A percentile compares a stretch with the other conserved stretches of the same genome.
phyloP scores from a whole-genome alignment of 352 stramenopile species.

The Pythium myriotylum region DNA sequence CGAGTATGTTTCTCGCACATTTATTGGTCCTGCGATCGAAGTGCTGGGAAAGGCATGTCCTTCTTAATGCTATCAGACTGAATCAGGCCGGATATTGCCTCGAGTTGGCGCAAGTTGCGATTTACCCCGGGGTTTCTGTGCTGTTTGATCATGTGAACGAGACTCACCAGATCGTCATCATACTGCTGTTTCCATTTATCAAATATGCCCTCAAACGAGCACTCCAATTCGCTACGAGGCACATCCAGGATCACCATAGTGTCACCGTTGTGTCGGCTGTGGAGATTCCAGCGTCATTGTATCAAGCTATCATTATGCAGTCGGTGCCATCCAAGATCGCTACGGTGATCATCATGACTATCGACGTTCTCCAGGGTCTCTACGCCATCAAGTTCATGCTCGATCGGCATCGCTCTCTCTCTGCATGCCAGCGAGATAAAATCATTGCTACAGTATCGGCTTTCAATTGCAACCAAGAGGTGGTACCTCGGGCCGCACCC shows the following conservation, averaged over 20 bases:
- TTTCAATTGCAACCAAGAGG: no score
- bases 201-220: constrained; percentile 18
- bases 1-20: no score
- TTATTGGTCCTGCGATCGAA: no score
- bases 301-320: constrained; percentile 27
- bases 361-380: constrained; percentile 17
- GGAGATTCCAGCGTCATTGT: constrained; percentile 22
- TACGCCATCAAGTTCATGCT: constrained; percentile 18
- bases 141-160: constrained; percentile 13
- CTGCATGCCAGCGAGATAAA: background rate
- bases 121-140: constrained; percentile 17
- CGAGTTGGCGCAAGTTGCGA: background rate
- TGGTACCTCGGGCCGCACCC: no score
- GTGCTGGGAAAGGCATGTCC: background rate
- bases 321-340: constrained; percentile 9
- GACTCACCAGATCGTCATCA: constrained; percentile 11
- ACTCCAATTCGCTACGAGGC: background rate
- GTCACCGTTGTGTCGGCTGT: constrained; percentile 11
- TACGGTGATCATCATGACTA: constrained; percentile 17
- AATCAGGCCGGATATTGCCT: no score
- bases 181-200: constrained; percentile 13
- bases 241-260: constrained; percentile 7
- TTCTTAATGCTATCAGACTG: no score
- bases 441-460: no score
- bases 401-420: background rate